Evolutionary conservation across 805 yeast species (phyloP), one percentile per base, ranked within the genome.

Genomic region (Pichia paraexigua): DNA sequence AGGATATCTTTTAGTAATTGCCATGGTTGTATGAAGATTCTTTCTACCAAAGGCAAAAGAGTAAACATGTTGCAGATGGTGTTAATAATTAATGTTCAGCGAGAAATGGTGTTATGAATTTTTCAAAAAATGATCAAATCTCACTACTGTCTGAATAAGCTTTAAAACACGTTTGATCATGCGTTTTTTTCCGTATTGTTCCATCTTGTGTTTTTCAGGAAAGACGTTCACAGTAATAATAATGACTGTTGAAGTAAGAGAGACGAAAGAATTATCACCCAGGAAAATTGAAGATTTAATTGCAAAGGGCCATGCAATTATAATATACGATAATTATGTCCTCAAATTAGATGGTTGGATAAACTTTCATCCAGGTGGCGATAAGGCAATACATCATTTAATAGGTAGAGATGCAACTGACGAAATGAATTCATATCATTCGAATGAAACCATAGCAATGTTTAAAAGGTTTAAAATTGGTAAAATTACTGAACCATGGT

Each of bases 391-490:
- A 8, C 73, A 72, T 59, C 97, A 90, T 66, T 75, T 89, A 84
- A 78, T 89, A 4, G 97, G 97, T 2, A 70, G 92, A 51, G 96
- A 89, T 67, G 95, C 96, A 21, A 83, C 94, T 0, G 95, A 88
- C 63, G 96, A 90, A 64, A 88, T 89, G 87, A 77, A 82, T 49
- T 90, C 91, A 10, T 89, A 87, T 60, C 96, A 89, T 63, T 65
- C 78, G 43, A 79, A 74, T 13, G 85, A 79, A 47, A 78, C 94
- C 0, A 68, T 76, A 10, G 46, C 53, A 3, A 65, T 67, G 0
- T 84, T 87, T 64, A 60, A 63, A n/a, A 73, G 67, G 41, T 90
- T 78, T 77, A 76, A 70, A 51, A 75, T 89, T 15, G 97, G 96
- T 1, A 63, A 60, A 13, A 79, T 88, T 8, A 80, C 82, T 50